Percentiles rank a stretch among this genome's conserved stretches.
phyloP scores from a whole-genome alignment of 208 protist genomes.

The Leishmania braziliensis region DNA sequence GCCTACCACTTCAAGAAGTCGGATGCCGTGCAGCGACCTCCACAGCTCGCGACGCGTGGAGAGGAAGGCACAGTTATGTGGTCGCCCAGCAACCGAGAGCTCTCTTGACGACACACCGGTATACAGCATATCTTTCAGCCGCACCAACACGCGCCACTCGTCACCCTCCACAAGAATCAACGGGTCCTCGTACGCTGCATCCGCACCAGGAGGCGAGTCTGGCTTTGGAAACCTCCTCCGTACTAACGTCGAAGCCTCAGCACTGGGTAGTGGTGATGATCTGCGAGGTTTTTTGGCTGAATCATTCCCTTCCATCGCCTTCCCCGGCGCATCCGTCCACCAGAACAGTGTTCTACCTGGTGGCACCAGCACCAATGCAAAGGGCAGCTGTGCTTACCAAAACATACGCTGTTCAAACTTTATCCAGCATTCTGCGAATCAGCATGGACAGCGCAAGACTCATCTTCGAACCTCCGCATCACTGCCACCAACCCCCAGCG shows the following conservation, averaged over 20 bases:
- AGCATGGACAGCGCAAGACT: background rate
- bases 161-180: background rate
- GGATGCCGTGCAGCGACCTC: background rate
- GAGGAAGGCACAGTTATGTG: background rate
- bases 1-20: background rate
- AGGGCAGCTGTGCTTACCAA: too few species aligned
- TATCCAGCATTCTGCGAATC: background rate
- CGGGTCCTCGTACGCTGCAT: background rate
- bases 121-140: conserved; percentile 1
- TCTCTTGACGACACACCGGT: background rate
- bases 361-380: background rate
- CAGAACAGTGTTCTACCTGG: background rate
- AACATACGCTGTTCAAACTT: background rate
- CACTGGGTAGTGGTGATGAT: background rate
- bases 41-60: background rate
- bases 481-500: too few species aligned
- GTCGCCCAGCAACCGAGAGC: background rate
- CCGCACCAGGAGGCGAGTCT: too few species aligned
- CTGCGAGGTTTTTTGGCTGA: background rate
- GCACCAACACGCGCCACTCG: background rate
- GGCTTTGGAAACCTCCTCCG: background rate
- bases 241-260: background rate
- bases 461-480: background rate
- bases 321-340: background rate
- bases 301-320: background rate